Base-by-base conservation (phyloP, 208 protist genomes). In the Trypanosoma rangeli region DNA sequence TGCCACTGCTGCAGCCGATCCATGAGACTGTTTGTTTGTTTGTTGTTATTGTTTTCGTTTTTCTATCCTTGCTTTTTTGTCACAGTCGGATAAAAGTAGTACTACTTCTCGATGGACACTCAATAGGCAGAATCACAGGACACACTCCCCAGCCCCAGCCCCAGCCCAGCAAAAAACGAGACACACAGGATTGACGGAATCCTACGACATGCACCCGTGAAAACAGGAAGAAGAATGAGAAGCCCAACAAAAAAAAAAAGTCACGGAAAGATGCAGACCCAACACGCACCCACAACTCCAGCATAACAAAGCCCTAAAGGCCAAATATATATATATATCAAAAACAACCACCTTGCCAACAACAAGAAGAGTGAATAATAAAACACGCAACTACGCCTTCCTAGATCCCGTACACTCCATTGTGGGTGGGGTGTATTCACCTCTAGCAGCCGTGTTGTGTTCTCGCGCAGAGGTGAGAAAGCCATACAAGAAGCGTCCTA, bases 1-100 rank as follows among this genome's bases (percentile, higher is more conserved):
- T 82, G 79, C 48, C 70, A 82, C 22, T 63, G 68, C 44, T 75
- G 66, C 8, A 87, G 33, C 31, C 77, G 70, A 33, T 89, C 80
- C 87, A 93, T 87, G 42, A 46, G 42, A 18, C 8, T 9, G 33
- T 37, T 37, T 9, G 37, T 46, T 46, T 46, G 7, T 20, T 39
- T 59, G 35, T 35, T 31, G 35, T 39, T 20, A 16, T 59, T 15
- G 9, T 28, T 59, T 8, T 59, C 37, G 8, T 59, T 59, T 53
- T 53, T 53, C 24, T 2, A 1, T 12, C 1, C 22, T n/a, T 50
- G 20, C 22, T 46, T 8, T 18, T 46, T 46, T 46, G 15, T 46
- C 15, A 3, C 49, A 26, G 22, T 53, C 8, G 5, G 12, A 10
- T 16, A 46, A 46, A 5, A 16, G 8, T 9, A 16, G 8, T 46